Conservation (phyloP, 495 filamentous ascomycete genomes). For the Neurospora africana region DNA sequence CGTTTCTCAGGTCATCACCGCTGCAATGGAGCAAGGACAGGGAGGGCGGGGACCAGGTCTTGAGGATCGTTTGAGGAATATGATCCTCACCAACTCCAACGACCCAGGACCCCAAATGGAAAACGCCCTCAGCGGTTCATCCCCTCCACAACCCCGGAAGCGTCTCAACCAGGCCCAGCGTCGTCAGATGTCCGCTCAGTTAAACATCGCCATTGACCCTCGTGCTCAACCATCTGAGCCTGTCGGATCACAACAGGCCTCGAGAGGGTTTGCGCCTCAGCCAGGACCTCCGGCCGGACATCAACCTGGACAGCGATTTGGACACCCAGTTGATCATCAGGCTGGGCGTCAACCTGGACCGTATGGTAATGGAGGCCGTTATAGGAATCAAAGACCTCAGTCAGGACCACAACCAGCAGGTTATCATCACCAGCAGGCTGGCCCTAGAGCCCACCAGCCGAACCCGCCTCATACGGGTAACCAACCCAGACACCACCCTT, state of each 20-base stretch:
- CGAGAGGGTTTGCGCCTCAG: not conserved
- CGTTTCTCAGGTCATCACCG: not conserved
- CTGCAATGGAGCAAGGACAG: conserved; percentile 17
- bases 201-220: conserved; percentile 40
- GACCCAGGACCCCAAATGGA: not conserved
- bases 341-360: not conserved
- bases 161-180: conserved; percentile 46
- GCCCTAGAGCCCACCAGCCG: not conserved
- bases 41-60: conserved; percentile 14
- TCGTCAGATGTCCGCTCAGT: conserved; percentile 41
- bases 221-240: conserved; percentile 18
- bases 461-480: conserved; percentile 1
- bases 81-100: conserved; percentile 29
- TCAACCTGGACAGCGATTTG: not conserved
- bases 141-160: conserved; percentile 20
- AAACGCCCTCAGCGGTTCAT: not conserved
- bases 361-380: conserved; percentile 9
- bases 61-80: conserved; percentile 31
- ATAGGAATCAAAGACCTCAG: conserved; percentile 10
- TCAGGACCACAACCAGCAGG: conserved; percentile 2
- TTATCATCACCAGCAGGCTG: not conserved
- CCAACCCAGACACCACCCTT: conserved; percentile 18
- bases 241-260: not conserved
- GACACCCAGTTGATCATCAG: not conserved
- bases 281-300: not conserved